phyloP scores from a whole-genome alignment of 2,329 filamentous ascomycete species.

The Neocatenulostroma microsporum region DNA sequence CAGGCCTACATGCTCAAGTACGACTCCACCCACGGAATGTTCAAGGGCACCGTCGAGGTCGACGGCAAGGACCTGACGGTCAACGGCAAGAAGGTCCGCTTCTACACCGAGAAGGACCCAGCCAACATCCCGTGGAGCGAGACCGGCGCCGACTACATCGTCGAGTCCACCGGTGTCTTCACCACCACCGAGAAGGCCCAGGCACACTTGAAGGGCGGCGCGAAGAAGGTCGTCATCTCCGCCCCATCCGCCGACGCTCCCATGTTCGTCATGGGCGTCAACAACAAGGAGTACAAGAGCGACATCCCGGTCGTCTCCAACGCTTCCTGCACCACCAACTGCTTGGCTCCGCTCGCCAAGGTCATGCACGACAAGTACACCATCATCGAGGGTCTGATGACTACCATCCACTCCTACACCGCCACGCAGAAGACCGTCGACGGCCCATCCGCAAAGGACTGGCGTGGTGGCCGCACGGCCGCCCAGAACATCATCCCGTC shows the following conservation, averaged over 20 bases:
- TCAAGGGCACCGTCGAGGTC: constrained; percentile 83
- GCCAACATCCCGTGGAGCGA: constrained; percentile 82
- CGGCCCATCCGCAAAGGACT: constrained; percentile 96
- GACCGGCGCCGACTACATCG: constrained; percentile 83
- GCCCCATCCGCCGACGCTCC: constrained; percentile 90
- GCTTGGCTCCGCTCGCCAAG: constrained; percentile 98
- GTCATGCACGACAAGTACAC: constrained; percentile 97
- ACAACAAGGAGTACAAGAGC: constrained; percentile 87
- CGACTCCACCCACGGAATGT: constrained; percentile 91
- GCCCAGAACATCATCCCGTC: constrained; percentile 99
- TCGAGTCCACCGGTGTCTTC: constrained; percentile 98
- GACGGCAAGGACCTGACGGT: constrained; percentile 67
- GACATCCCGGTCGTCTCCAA: constrained; percentile 94
- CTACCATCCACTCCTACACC: constrained; percentile 99
- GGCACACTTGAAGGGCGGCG: constrained; percentile 89
- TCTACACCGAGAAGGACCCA: constrained; percentile 91
- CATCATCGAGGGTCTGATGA: constrained; percentile 99
- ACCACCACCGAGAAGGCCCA: constrained; percentile 95
- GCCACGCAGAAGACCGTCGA: constrained; percentile 99
- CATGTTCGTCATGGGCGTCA: constrained; percentile 99
- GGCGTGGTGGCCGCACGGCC: constrained; percentile 97
- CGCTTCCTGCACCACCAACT: constrained; percentile 99
- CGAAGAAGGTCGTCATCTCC: constrained; percentile 87
- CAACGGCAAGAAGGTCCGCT: constrained; percentile 91
- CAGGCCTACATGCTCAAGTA: constrained; percentile 99